Conservation (phyloP, 768 basidiomycete genomes). For the Phylloporus arenicola region DNA sequence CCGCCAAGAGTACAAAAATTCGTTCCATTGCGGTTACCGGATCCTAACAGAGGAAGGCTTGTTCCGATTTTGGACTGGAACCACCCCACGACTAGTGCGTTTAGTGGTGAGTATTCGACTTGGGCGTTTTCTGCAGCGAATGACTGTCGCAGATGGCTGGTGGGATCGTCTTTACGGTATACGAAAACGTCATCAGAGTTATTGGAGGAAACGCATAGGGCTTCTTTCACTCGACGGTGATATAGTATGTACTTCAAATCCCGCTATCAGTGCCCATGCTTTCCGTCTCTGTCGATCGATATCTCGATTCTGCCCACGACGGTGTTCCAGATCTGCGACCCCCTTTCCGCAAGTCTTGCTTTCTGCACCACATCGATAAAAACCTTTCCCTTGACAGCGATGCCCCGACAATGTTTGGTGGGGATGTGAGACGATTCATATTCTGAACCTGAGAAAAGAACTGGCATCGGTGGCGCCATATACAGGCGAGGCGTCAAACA, state of each 20-base stretch:
- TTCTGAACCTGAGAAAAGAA: too few relatives aligned
- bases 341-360: constrained; percentile 1
- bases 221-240: neutral
- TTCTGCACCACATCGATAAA: constrained; percentile 12
- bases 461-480: too few relatives aligned
- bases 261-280: neutral
- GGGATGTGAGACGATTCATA: neutral
- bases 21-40: constrained; percentile 92
- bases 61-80: constrained; percentile 92
- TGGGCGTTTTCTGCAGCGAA: neutral
- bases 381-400: neutral
- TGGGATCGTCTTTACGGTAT: constrained; percentile 89
- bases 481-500: too few relatives aligned
- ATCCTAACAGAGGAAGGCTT: constrained; percentile 93
- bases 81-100: constrained; percentile 82
- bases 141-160: constrained; percentile 65
- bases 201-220: constrained; percentile 29
- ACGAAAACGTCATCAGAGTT: constrained; percentile 73
- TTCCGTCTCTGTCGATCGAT: constrained; percentile 9
- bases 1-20: constrained; percentile 78
- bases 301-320: constrained; percentile 4
- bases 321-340: constrained; percentile 11
- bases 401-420: neutral
- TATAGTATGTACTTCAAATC: neutral
- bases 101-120: constrained; percentile 57